Percentiles rank a stretch among this genome's conserved stretches.
Conservation (phyloP, 306 rosid genomes). For the Vigna hirtella region DNA sequence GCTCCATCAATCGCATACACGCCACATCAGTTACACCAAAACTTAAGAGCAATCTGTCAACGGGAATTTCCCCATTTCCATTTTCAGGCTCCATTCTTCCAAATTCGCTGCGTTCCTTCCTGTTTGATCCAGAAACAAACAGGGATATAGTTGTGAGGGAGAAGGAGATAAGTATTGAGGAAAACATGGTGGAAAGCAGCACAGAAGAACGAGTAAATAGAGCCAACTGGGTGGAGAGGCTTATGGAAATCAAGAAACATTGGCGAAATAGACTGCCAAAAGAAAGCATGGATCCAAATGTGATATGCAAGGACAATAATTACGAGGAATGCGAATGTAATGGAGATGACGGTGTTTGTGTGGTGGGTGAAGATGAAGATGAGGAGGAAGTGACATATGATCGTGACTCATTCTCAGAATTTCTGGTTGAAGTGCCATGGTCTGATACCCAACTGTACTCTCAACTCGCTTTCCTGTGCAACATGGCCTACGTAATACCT, state of each 20-base stretch:
- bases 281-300: constrained; percentile 54
- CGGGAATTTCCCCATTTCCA: constrained; percentile 67
- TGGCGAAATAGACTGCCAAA: constrained; percentile 65
- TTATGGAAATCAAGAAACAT: constrained; percentile 76
- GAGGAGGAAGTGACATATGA: constrained; percentile 51
- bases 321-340: constrained; percentile 59
- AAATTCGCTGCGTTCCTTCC: constrained; percentile 61
- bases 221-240: constrained; percentile 90
- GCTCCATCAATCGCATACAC: constrained; percentile 49
- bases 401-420: constrained; percentile 60
- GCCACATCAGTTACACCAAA: constrained; percentile 61
- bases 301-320: constrained; percentile 28
- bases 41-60: constrained; percentile 55
- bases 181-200: constrained; percentile 37
- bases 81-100: constrained; percentile 72
- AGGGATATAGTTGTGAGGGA: constrained; percentile 51
- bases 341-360: constrained; percentile 61
- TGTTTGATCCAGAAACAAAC: constrained; percentile 68
- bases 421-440: constrained; percentile 71
- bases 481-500: constrained; percentile 89
- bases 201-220: constrained; percentile 60
- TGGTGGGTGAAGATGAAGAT: constrained; percentile 63
- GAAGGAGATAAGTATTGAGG: constrained; percentile 48
- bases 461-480: constrained; percentile 76
- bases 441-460: constrained; percentile 76